Percentiles rank a stretch among this genome's conserved stretches.
These are phyloP conservation scores for Pleodorina starrii DNA, from an alignment of 139 green algal genomes.

Conservation along the genomic window DNA sequence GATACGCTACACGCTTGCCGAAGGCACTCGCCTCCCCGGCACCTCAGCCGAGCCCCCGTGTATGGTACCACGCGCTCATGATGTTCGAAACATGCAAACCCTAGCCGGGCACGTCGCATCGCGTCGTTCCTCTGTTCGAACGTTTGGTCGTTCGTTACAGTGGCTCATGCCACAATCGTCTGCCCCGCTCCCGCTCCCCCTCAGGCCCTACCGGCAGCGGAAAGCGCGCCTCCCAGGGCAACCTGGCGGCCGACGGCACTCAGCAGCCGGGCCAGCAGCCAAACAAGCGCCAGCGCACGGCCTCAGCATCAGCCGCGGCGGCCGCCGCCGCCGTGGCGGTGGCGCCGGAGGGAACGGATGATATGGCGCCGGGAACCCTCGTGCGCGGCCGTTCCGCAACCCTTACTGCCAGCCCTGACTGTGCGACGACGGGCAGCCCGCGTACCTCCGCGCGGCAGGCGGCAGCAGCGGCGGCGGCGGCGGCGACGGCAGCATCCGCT, in stretches of 20 bases:
- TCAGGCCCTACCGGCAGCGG: not conserved
- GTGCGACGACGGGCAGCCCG: not conserved
- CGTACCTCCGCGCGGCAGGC: not conserved
- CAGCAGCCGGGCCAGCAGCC: not conserved
- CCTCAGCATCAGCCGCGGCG: not conserved
- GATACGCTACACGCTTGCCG: too few species aligned
- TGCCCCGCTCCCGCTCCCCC: too few species aligned
- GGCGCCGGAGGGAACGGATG: too few species aligned
- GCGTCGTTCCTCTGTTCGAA: too few species aligned
- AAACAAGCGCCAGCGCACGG: conserved; percentile 27
- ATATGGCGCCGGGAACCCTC: not conserved
- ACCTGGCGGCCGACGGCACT: not conserved
- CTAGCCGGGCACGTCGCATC: too few species aligned
- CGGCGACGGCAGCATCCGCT: too few species aligned
- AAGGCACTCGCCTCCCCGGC: too few species aligned
- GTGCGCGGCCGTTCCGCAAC: not conserved
- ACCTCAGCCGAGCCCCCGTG: too few species aligned
- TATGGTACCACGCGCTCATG: too few species aligned
- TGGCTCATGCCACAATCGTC: too few species aligned
- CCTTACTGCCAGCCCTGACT: not conserved
- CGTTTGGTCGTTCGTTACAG: too few species aligned
- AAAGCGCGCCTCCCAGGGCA: conserved; percentile 7
- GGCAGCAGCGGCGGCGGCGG: conserved; percentile 15
- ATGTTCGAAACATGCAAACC: too few species aligned
- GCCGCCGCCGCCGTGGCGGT: not conserved